Conservation (phyloP, 164 flowering plant species). For the Nymphaea colorata region DNA sequence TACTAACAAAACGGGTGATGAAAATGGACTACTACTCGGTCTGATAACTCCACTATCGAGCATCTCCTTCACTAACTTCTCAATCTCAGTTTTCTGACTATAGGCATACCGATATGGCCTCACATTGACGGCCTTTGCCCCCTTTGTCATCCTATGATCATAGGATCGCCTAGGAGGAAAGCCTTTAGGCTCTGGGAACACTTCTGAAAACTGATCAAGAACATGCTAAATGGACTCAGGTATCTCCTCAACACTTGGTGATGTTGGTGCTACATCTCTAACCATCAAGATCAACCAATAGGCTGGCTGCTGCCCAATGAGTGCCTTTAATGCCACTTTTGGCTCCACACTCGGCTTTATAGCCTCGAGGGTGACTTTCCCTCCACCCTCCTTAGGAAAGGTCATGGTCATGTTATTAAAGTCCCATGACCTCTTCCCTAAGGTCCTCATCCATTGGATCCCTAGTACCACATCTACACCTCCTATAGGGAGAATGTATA, state of each 20-base stretch:
- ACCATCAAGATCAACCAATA: not conserved
- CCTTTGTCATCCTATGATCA: not conserved
- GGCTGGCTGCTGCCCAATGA: not conserved
- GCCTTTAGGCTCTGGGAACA: not conserved
- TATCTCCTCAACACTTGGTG: not conserved
- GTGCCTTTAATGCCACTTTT: not conserved
- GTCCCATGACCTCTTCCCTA: not conserved
- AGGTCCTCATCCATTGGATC: not conserved
- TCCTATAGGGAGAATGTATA: not conserved
- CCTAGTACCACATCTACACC: slow-evolving; percentile 2
- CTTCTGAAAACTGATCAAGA: too few relatives aligned
- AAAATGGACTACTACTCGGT: not conserved
- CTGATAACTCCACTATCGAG: not conserved
- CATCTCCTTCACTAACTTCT: not conserved
- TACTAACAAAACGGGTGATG: not conserved
- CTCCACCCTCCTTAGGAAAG: not conserved
- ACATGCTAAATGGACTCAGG: not conserved
- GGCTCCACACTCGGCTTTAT: not conserved
- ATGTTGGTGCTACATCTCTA: not conserved
- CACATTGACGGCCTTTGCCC: not conserved
- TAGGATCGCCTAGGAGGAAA: not conserved
- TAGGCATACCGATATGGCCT: not conserved
- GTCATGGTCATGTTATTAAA: not conserved
- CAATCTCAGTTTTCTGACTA: not conserved
- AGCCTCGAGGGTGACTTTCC: not conserved